Percentiles rank a stretch among this genome's conserved stretches.
phyloP scores from a whole-genome alignment of 257 asterid genomes.

The Plantago elongata region DNA sequence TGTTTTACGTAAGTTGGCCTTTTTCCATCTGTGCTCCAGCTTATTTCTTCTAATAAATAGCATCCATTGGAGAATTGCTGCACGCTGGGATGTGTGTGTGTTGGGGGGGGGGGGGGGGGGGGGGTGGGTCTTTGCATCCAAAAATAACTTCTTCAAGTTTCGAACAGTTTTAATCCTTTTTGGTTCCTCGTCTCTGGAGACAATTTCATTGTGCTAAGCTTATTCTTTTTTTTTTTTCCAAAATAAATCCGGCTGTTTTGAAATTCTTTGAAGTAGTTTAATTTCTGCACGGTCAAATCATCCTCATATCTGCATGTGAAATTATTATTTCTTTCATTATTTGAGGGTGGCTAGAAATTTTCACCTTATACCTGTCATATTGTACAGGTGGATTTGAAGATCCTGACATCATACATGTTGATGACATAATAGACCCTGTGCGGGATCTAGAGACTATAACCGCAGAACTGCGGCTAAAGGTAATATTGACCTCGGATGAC shows the following conservation, averaged over 20 bases:
- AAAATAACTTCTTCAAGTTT: not conserved
- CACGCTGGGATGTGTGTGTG: too few relatives aligned
- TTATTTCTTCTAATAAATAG: not conserved
- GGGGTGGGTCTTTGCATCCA: too few relatives aligned
- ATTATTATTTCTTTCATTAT: not conserved
- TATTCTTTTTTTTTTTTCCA: too few relatives aligned
- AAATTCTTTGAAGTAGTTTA: not conserved
- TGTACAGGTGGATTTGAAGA: constrained; percentile 91
- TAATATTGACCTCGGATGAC: constrained; percentile 21
- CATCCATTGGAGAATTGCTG: constrained; percentile 10
- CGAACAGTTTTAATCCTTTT: not conserved
- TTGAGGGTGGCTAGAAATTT: not conserved
- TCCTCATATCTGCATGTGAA: not conserved
- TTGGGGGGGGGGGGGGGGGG: too few relatives aligned
- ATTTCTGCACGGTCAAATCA: not conserved
- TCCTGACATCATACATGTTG: constrained; percentile 91
- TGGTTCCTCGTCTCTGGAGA: too few relatives aligned
- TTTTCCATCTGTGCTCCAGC: constrained; percentile 5
- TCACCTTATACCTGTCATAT: constrained; percentile 8
- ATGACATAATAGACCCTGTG: constrained; percentile 92
- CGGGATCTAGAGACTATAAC: constrained; percentile 88
- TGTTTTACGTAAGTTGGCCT: constrained; percentile 66
- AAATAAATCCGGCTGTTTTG: too few relatives aligned
- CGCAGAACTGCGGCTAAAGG: constrained; percentile 88
- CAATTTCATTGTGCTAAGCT: too few relatives aligned